A percentile compares a stretch with the other conserved stretches of the same genome.
These are phyloP conservation scores for Backusella tarrabulga DNA, from an alignment of 192 early-diverging fungal genomes.

Conservation along the genomic window DNA sequence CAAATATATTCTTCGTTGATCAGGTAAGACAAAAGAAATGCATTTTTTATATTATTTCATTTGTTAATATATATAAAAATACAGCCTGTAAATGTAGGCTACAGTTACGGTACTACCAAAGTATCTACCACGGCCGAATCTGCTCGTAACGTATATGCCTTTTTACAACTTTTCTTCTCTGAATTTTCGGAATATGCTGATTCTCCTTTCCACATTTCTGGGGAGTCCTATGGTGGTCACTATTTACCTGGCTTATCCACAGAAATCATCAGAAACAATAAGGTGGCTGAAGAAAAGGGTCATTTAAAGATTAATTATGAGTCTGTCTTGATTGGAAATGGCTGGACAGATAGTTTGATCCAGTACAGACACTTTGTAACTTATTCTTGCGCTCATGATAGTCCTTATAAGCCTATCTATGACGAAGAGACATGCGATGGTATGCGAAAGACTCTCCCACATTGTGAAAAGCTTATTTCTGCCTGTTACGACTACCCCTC, in stretches of 20 bases:
- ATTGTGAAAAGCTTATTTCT: slow-evolving; percentile 72
- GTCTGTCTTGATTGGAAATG: slow-evolving; percentile 88
- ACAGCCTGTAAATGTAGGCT: slow-evolving; percentile 88
- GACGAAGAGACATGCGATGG: slow-evolving; percentile 65
- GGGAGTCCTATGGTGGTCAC: slow-evolving; percentile 82
- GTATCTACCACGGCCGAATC: slow-evolving; percentile 73
- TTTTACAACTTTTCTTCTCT: slow-evolving; percentile 88
- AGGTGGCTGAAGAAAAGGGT: slow-evolving; percentile 38
- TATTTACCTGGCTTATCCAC: slow-evolving; percentile 90
- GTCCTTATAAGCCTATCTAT: slow-evolving; percentile 72
- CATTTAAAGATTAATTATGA: slow-evolving; percentile 63
- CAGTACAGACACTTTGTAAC: slow-evolving; percentile 89
- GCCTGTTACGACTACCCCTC: slow-evolving; percentile 85
- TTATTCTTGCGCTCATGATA: slow-evolving; percentile 62
- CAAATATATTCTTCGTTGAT: slow-evolving; percentile 83
- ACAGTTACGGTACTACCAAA: slow-evolving; percentile 71
- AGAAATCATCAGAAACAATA: slow-evolving; percentile 79
- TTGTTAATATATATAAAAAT: not conserved
- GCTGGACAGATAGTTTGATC: slow-evolving; percentile 81
- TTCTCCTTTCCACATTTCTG: slow-evolving; percentile 84
- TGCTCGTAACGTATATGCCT: slow-evolving; percentile 87
- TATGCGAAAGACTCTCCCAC: slow-evolving; percentile 72
- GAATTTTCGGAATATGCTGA: slow-evolving; percentile 79
- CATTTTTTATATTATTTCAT: slow-evolving; percentile 8
- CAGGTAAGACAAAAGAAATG: slow-evolving; percentile 40